Conservation (phyloP, 345 rosid genomes). For the Euphorbia tirucalli region DNA sequence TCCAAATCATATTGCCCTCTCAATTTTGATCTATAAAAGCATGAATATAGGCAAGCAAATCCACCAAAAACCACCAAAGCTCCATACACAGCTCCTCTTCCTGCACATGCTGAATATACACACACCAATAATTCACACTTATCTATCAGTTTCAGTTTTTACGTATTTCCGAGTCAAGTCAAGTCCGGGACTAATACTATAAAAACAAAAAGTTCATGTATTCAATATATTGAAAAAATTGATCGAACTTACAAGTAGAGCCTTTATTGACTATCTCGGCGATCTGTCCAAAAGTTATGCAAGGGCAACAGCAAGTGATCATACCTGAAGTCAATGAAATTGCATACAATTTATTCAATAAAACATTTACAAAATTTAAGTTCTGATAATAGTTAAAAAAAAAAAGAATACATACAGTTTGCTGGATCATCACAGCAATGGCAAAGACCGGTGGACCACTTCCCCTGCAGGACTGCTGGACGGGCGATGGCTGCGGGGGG, state of each 20-base stretch:
- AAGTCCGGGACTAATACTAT: too few species aligned
- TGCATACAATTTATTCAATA: not conserved
- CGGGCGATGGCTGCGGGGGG: not conserved
- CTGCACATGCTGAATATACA: slow-evolving; percentile 37
- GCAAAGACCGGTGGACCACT: slow-evolving; percentile 31
- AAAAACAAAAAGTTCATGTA: too few species aligned
- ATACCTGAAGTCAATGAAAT: slow-evolving; percentile 24
- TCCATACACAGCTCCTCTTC: slow-evolving; percentile 37
- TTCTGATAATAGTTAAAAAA: too few species aligned
- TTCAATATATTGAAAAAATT: too few species aligned
- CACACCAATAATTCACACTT: too few species aligned
- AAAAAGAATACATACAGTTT: slow-evolving; percentile 5
- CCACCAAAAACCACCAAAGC: slow-evolving; percentile 17
- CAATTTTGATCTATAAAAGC: slow-evolving; percentile 40
- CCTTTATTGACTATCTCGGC: slow-evolving; percentile 44
- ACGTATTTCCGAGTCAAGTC: too few species aligned
- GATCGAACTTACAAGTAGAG: slow-evolving; percentile 28
- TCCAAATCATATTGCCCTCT: slow-evolving; percentile 45
- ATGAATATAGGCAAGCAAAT: slow-evolving; percentile 38
- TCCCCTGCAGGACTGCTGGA: not conserved
- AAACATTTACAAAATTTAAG: not conserved
- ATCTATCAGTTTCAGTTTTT: too few species aligned
- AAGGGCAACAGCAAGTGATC: slow-evolving; percentile 48
- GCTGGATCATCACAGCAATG: slow-evolving; percentile 35
- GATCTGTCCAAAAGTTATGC: slow-evolving; percentile 54